phyloP scores from a whole-genome alignment of 1,284 basidiomycete species.

The Marasmius oreades region DNA sequence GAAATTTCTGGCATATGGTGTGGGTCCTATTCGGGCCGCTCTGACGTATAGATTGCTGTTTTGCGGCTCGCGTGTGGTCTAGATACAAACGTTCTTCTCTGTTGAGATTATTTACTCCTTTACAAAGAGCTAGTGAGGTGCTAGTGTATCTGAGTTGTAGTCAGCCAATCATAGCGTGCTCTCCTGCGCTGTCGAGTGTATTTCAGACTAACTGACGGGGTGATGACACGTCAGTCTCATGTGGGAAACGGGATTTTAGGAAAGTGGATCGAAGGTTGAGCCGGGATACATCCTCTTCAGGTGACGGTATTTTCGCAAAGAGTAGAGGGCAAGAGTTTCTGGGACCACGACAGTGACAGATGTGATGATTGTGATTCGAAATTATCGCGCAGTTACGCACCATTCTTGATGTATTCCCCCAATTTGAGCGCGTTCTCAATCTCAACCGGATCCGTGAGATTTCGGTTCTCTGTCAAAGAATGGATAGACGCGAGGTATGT shows the following conservation, averaged over 20 bases:
- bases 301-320: slow-evolving; percentile 83
- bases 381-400: slow-evolving; percentile 36
- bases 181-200: no score
- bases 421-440: slow-evolving; percentile 78
- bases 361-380: neutral
- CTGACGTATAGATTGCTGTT: no score
- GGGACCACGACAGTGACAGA: slow-evolving; percentile 1
- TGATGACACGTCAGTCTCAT: no score
- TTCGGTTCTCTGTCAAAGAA: slow-evolving; percentile 62
- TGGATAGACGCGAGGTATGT: slow-evolving; percentile 1
- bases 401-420: slow-evolving; percentile 87
- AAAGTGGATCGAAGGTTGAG: neutral
- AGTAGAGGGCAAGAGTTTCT: slow-evolving; percentile 87
- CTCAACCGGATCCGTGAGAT: slow-evolving; percentile 64
- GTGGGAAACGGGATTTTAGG: neutral
- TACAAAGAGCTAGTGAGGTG: no score
- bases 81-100: no score
- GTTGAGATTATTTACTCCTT: no score
- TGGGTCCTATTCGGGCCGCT: no score
- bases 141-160: no score
- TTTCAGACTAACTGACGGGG: no score
- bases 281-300: slow-evolving; percentile 70
- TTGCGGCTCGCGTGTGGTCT: no score
- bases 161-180: no score
- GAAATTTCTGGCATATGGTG: no score